Evolutionary conservation across 2,329 filamentous ascomycete genomes (phyloP), one percentile per base, ranked within the genome.

Genomic region (Emydomyces testavorans): DNA sequence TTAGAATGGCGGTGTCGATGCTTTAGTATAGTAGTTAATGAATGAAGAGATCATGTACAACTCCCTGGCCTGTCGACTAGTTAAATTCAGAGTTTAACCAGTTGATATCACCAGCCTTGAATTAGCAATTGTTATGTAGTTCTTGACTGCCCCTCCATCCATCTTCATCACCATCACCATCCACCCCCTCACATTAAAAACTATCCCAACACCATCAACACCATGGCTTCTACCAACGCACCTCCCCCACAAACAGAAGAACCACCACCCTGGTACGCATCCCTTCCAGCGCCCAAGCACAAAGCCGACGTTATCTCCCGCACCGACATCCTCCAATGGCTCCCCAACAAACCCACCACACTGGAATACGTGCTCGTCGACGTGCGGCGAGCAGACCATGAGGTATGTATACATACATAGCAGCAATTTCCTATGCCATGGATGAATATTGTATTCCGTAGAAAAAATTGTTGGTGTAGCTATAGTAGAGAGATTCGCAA

Each of bases 341-440:
- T 52, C 68, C 40, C 57, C 60, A 8, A 60, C 62, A 21, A 52
- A 61, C 36, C 63, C 65, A 13, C 21, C 3, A 16, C 37, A 4
- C 56, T 58, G 38, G 54, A 60, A 24, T 72, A 64, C 53, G 54
- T 73, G 0, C 57, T 73, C 6, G 61, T 75, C 8, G 72, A 75
- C 54, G 54, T 75, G 21, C 67, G 72, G 32, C 60, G 69, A 13
- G 63, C 55, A 2, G 71, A 75, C 53, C 64, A 65, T 52, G 67
- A 71, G 63, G 71, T 73, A 45, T 3, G 24, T 10, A n/a, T 31
- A 11, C 24, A 41, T 5, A 21, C 18, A 38, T 23, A 23, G n/a
- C n/a, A n/a, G n/a, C n/a, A n/a, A n/a, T n/a, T n/a, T n/a, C n/a
- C n/a, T n/a, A n/a, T n/a, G n/a, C 21, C 11, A 11, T 37, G 13